These are phyloP conservation scores for Bacidia rubella DNA, from an alignment of 495 filamentous ascomycete genomes.

Conservation along the genomic window DNA sequence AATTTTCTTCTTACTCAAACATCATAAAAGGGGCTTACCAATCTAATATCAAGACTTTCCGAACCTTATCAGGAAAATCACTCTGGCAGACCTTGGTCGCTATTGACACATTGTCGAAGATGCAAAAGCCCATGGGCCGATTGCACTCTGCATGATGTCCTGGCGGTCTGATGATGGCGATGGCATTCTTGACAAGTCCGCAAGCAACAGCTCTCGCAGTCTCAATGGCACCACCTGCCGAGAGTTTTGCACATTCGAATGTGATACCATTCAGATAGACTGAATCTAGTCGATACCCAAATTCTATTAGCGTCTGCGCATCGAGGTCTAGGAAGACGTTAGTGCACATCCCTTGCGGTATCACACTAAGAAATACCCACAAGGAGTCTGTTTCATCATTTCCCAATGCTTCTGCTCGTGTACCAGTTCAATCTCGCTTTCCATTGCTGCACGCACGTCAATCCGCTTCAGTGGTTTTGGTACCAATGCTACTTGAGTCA, in stretches of 20 bases:
- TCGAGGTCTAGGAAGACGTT: slow-evolving; percentile 3
- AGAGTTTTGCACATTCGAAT: slow-evolving; percentile 64
- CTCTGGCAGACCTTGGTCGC: slow-evolving; percentile 71
- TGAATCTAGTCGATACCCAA: slow-evolving; percentile 60
- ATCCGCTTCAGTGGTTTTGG: slow-evolving; percentile 63
- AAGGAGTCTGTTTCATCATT: slow-evolving; percentile 53
- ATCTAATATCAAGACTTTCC: slow-evolving; percentile 85
- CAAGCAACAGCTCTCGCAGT: slow-evolving; percentile 73
- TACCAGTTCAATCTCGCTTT: slow-evolving; percentile 62
- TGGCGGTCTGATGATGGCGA: slow-evolving; percentile 86
- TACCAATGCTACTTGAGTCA: slow-evolving; percentile 32
- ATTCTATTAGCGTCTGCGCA: slow-evolving; percentile 42
- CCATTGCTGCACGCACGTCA: slow-evolving; percentile 54
- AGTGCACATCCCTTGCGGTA: neutral
- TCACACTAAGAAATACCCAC: slow-evolving; percentile 23
- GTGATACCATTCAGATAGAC: slow-evolving; percentile 80
- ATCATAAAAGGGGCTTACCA: slow-evolving; percentile 51
- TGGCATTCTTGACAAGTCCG: slow-evolving; percentile 76
- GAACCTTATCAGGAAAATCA: slow-evolving; percentile 60
- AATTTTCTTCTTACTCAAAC: neutral
- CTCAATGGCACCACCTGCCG: slow-evolving; percentile 91
- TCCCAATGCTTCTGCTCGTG: slow-evolving; percentile 63
- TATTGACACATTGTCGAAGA: slow-evolving; percentile 94
- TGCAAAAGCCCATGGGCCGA: slow-evolving; percentile 79
- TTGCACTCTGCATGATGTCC: slow-evolving; percentile 89